phyloP scores from a whole-genome alignment of 176 grass and related monocot genomes.

The Alopecurus myosuroides region DNA sequence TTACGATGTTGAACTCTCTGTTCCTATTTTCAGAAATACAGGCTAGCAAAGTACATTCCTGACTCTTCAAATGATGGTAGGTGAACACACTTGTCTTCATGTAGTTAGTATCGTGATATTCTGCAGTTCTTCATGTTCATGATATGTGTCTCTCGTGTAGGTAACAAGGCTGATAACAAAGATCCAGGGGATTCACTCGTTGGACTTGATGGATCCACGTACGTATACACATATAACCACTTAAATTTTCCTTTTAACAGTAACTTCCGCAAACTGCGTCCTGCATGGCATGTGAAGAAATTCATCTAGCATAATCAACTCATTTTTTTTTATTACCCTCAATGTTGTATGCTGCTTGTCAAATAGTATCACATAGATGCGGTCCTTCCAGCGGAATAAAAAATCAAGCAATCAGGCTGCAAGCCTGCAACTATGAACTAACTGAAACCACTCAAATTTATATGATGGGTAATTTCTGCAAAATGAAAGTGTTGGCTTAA shows the following conservation, averaged over 20 bases:
- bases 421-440: background rate
- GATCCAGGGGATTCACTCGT: conserved; percentile 54
- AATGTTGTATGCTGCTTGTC: background rate
- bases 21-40: conserved; percentile 76
- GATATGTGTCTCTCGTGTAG: conserved; percentile 32
- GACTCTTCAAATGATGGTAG: conserved; percentile 77
- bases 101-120: background rate
- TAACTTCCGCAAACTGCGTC: background rate
- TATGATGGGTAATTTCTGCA: conserved; percentile 1
- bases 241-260: background rate
- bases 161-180: conserved; percentile 70
- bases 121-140: conserved; percentile 15
- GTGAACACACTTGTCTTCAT: background rate
- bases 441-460: background rate
- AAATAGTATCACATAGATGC: background rate
- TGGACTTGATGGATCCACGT: conserved; percentile 84
- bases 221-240: conserved; percentile 37
- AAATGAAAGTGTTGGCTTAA: background rate
- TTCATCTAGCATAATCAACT: background rate
- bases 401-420: background rate
- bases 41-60: conserved; percentile 93
- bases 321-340: background rate
- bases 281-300: background rate
- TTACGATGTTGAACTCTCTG: conserved; percentile 13
- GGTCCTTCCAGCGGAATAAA: conserved; percentile 2